Conservation (phyloP, 148 eudicot genomes). For the Diospyros kaki region DNA sequence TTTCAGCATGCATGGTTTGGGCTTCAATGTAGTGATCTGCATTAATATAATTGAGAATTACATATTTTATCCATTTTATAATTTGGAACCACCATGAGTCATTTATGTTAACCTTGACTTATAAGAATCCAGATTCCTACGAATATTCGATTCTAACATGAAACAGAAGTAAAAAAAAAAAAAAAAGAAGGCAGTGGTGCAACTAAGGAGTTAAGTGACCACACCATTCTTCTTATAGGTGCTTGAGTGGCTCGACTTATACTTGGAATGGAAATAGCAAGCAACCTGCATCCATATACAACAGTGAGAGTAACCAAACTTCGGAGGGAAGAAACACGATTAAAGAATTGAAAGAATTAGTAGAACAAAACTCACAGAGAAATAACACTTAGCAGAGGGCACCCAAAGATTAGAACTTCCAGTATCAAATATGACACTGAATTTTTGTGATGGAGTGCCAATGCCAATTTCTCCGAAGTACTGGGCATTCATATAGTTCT, state of each 20-base stretch:
- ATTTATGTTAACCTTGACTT: background rate
- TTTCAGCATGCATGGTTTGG: background rate
- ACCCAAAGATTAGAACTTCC: slow-evolving; percentile 96
- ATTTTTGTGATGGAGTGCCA: slow-evolving; percentile 85
- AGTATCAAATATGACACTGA: slow-evolving; percentile 85
- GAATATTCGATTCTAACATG: background rate
- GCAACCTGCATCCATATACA: slow-evolving; percentile 51
- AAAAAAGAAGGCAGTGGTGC: background rate
- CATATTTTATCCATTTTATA: background rate
- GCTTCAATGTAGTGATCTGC: background rate
- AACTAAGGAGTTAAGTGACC: slow-evolving; percentile 3
- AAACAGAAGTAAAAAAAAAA: background rate
- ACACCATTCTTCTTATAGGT: slow-evolving; percentile 70
- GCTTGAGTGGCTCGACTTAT: slow-evolving; percentile 69
- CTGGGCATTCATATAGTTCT: slow-evolving; percentile 86
- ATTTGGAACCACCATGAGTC: background rate
- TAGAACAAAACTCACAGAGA: slow-evolving; percentile 54
- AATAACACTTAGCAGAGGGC: slow-evolving; percentile 78
- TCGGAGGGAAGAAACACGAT: background rate
- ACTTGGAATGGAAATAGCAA: slow-evolving; percentile 76
- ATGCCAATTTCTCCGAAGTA: slow-evolving; percentile 89
- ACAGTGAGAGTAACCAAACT: background rate
- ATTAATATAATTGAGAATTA: background rate
- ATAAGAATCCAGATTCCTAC: background rate
- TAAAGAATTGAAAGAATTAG: background rate